These are phyloP conservation scores for Fusarium ambrosium DNA, from an alignment of 2,329 filamentous ascomycete genomes.

Conservation along the genomic window DNA sequence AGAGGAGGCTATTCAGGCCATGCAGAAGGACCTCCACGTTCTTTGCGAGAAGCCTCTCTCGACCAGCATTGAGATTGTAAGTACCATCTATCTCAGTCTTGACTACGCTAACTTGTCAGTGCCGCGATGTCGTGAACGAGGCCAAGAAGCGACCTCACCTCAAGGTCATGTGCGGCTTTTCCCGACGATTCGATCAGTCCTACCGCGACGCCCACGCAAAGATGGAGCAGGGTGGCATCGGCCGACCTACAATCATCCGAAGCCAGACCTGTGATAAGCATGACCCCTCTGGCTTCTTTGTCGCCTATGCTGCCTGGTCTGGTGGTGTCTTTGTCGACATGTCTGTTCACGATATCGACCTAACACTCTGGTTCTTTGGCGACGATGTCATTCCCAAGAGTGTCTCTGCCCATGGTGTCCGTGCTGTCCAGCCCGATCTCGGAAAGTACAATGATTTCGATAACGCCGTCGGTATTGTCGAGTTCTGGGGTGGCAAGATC, in stretches of 20 bases:
- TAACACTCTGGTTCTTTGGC: constrained; percentile 51
- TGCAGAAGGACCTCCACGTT: constrained; percentile 67
- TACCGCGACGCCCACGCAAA: constrained; percentile 72
- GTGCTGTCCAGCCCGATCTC: constrained; percentile 48
- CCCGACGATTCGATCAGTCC: constrained; percentile 68
- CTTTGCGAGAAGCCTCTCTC: constrained; percentile 72
- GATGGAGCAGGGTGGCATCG: constrained; percentile 68
- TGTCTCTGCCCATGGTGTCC: constrained; percentile 48
- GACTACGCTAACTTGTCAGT: constrained; percentile 3
- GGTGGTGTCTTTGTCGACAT: constrained; percentile 81
- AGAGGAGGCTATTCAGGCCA: constrained; percentile 68
- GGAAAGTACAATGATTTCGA: constrained; percentile 48
- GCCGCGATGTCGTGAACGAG: constrained; percentile 25
- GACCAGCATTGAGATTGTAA: constrained; percentile 57
- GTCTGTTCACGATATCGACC: constrained; percentile 74
- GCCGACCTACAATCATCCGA: constrained; percentile 70
- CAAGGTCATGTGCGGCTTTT: constrained; percentile 67
- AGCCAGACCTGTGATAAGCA: constrained; percentile 77
- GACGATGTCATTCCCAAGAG: constrained; percentile 48
- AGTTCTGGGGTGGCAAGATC: constrained; percentile 74
- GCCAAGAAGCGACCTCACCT: constrained; percentile 62
- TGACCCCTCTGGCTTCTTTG: constrained; percentile 76
- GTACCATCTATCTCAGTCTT: not conserved
- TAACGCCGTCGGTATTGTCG: constrained; percentile 66
- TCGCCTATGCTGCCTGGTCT: constrained; percentile 73